Conservation (phyloP, 768 basidiomycete genomes). For the Boletellus emodensis region DNA sequence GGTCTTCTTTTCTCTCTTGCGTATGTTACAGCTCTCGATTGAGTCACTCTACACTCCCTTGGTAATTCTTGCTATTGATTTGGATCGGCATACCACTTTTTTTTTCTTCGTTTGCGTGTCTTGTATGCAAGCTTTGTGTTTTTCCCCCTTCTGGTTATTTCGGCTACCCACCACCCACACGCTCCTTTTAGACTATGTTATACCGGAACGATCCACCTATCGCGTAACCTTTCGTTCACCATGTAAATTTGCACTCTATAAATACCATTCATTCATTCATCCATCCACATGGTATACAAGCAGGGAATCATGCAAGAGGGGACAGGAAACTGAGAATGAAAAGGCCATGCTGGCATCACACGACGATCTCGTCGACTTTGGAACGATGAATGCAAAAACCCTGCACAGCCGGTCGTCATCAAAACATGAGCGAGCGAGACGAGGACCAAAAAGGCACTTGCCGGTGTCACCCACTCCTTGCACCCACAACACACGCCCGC, state of each 20-base stretch:
- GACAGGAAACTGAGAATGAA: neutral
- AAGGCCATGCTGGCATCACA: conserved; percentile 8
- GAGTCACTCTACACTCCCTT: conserved; percentile 30
- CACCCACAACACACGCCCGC: conserved; percentile 90
- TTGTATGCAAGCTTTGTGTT: conserved; percentile 30
- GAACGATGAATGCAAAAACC: conserved; percentile 67
- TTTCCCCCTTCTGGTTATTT: neutral
- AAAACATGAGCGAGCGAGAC: conserved; percentile 1
- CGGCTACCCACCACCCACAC: conserved; percentile 8
- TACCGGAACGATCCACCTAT: conserved; percentile 21
- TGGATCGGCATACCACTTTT: conserved; percentile 12
- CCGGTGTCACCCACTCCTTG: conserved; percentile 89
- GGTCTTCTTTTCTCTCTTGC: neutral
- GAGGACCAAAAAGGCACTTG: conserved; percentile 33
- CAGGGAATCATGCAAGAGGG: too few relatives aligned
- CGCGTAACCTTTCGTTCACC: conserved; percentile 20
- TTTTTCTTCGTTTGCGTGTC: conserved; percentile 19
- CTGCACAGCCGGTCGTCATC: conserved; percentile 24
- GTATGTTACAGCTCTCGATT: conserved; percentile 15
- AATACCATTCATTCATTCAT: conserved; percentile 17
- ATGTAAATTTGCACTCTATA: conserved; percentile 12
- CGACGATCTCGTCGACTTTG: conserved; percentile 60
- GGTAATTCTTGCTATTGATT: conserved; percentile 29
- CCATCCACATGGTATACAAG: neutral
- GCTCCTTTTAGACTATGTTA: conserved; percentile 12